Conservation (phyloP, 2,329 filamentous ascomycete species). For the Colletotrichum lini region DNA sequence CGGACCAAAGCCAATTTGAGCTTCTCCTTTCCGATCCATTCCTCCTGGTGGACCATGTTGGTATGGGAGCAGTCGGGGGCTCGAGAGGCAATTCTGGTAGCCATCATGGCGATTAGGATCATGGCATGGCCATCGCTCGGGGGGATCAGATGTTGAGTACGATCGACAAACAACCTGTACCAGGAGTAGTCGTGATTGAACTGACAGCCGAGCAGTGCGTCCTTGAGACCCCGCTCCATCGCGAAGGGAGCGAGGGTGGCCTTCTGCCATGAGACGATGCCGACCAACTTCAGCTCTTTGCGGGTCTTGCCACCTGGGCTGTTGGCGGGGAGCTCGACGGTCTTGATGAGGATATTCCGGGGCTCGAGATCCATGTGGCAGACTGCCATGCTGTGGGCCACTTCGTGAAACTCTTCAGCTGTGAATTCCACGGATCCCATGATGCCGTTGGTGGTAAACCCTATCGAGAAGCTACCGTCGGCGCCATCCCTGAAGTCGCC, state of each 20-base stretch:
- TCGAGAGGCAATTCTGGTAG: not conserved
- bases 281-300: constrained; percentile 8
- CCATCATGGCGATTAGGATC: not conserved
- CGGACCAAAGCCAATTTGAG: not conserved
- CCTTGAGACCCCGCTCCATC: constrained; percentile 19
- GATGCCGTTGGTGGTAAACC: rapidly evolving
- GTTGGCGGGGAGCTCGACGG: not conserved
- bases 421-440: not conserved
- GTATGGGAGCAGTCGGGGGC: not conserved
- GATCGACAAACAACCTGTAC: constrained; percentile 15
- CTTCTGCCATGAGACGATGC: constrained; percentile 14
- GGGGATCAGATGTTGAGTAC: constrained; percentile 2
- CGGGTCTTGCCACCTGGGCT: not conserved
- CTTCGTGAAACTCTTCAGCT: not conserved
- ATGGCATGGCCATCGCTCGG: not conserved
- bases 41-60: not conserved
- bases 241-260: constrained; percentile 12
- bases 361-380: constrained; percentile 27
- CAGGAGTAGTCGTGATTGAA: constrained; percentile 15
- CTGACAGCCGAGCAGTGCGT: constrained; percentile 18
- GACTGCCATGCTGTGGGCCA: not conserved
- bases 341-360: constrained; percentile 22
- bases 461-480: not conserved
- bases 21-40: not conserved
- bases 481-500: not conserved